Conservation (phyloP, 75 land plant genomes). For the Isoetes taiwanensis region DNA sequence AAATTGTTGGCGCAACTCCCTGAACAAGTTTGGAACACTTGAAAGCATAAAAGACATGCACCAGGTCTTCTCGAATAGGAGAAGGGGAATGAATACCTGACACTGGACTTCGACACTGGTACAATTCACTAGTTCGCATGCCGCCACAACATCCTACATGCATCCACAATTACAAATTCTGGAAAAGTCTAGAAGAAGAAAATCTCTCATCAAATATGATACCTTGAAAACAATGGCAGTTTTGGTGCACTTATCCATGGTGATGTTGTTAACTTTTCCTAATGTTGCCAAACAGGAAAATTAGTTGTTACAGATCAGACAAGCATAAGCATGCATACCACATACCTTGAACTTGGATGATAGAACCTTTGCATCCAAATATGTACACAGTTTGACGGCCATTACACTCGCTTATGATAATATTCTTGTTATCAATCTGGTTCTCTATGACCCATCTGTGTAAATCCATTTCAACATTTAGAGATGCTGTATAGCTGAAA, state of each 20-base stretch:
- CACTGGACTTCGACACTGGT: constrained; percentile 91
- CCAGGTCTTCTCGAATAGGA: not conserved
- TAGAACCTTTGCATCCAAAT: constrained; percentile 90
- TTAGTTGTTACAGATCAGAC: not conserved
- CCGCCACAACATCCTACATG: constrained; percentile 89
- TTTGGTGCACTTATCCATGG: constrained; percentile 88
- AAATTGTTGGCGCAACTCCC: constrained; percentile 91
- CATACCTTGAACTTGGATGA: constrained; percentile 75
- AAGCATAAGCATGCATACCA: not conserved
- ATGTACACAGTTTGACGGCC: constrained; percentile 81
- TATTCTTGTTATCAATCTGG: constrained; percentile 48
- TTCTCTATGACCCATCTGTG: constrained; percentile 16
- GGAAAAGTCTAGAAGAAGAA: constrained; percentile 2
- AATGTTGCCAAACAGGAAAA: not conserved
- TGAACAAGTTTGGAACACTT: constrained; percentile 11
- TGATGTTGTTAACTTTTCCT: constrained; percentile 96
- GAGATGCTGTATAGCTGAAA: not conserved
- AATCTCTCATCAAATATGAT: not conserved
- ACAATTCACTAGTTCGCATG: constrained; percentile 96
- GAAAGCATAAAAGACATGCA: not conserved
- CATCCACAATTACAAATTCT: too few species aligned
- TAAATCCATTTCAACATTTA: too few species aligned
- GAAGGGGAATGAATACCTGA: constrained; percentile 35
- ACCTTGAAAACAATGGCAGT: constrained; percentile 84
- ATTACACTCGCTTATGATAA: constrained; percentile 74